These are phyloP conservation scores for Lyophyllum semitale DNA, from an alignment of 768 basidiomycete genomes.

Conservation along the genomic window DNA sequence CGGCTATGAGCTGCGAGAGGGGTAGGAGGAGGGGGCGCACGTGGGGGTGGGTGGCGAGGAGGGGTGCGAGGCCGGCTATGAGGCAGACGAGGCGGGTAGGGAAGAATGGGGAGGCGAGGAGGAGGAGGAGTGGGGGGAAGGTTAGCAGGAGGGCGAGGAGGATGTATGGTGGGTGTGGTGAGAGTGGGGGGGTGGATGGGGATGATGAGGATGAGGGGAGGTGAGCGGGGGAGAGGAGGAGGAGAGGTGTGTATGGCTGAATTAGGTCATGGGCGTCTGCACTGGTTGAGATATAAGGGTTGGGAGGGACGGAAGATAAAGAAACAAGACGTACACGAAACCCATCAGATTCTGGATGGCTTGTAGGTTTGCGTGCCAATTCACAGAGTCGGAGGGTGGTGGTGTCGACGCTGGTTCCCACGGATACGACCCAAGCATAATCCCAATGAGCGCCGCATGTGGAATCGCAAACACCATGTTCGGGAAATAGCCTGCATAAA, in stretches of 20 bases:
- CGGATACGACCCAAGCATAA: conserved; percentile 71
- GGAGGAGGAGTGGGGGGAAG: conserved; percentile 50
- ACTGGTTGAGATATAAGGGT: conserved; percentile 33
- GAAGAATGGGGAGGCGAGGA: conserved; percentile 47
- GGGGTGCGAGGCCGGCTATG: conserved; percentile 26
- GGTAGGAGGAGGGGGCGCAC: conserved; percentile 11
- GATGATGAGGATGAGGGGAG: conserved; percentile 32
- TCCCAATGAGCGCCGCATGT: conserved; percentile 56
- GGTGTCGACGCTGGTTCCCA: conserved; percentile 34
- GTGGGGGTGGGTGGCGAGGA: conserved; percentile 14
- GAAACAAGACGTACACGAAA: background rate
- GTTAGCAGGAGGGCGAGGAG: conserved; percentile 49
- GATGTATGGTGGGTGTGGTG: conserved; percentile 56
- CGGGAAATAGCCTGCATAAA: conserved; percentile 70
- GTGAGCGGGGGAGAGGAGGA: conserved; percentile 50
- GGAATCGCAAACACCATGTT: conserved; percentile 71
- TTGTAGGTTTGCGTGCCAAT: conserved; percentile 46
- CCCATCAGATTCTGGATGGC: background rate
- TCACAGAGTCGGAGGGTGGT: conserved; percentile 55
- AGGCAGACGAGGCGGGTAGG: conserved; percentile 51
- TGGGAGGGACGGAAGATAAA: background rate
- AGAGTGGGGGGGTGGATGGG: conserved; percentile 21
- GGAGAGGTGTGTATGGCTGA: conserved; percentile 50
- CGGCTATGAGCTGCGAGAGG: background rate
- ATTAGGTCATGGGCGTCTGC: conserved; percentile 61